Evolutionary conservation across 2,329 filamentous ascomycete species (phyloP), one percentile per base, ranked within the genome.

Genomic region (Botryosphaeria agaves): DNA sequence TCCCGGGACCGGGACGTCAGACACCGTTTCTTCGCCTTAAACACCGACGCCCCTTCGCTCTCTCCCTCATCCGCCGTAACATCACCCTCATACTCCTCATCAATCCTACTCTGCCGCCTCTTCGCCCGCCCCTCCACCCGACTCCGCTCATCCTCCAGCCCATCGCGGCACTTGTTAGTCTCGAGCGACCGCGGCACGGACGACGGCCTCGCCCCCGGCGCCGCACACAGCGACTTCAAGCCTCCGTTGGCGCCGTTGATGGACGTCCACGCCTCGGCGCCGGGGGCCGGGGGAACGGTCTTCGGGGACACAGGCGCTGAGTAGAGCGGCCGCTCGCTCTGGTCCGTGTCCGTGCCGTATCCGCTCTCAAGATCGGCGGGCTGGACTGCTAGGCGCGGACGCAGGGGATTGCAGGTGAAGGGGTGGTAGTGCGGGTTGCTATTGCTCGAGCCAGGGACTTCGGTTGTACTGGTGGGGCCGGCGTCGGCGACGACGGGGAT

Each of bases 271-370:
- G 23, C 40, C 38, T 14, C 46, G 49, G 29, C 42, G n/a, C n/a
- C n/a, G n/a, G n/a, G n/a, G n/a, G n/a, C n/a, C n/a, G n/a, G n/a
- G n/a, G n/a, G n/a, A n/a, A n/a, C n/a, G n/a, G n/a, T 48, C n/a
- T 46, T 46, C 9, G 53, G 50, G 26, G 55, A 52, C 2, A 49
- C 51, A 12, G 51, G 42, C 1, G 59, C 55, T 1, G 59, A 61
- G 26, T 46, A 43, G 29, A 44, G 45, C 36, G 41, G 36, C 48
- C 12, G 9, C 21, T 23, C 21, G 21, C 21, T 23, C 21, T 23
- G 39, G 7, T 60, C 55, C 0, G 50, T 55, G 26, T 59, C 55
- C 3, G 49, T 57, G 7, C 49, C 51, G 28, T 61, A 61, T 1
- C 52, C 54, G 31, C 54, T 61, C 33, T 54, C 44, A 16, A 42